Evolutionary conservation across 352 stramenopile genomes (phyloP), one percentile per base, ranked within the genome.

Genomic region (Pythium grandisporangium): DNA sequence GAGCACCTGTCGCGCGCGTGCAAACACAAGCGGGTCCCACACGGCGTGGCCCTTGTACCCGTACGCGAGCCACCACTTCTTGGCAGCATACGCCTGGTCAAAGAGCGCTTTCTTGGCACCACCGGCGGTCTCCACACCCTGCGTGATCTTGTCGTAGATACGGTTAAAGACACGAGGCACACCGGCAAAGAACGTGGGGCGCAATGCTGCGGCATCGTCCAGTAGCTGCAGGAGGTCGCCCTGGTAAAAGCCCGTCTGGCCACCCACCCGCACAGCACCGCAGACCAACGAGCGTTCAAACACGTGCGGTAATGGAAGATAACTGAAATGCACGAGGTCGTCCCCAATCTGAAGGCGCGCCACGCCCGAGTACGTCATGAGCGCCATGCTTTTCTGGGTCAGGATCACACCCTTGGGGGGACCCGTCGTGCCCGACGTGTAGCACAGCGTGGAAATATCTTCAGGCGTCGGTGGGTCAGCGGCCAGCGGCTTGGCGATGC

Each of bases 251-350:
- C 66, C 26, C 91, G 84, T 33, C 66, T 70, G 26, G 67, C 84
- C 48, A 77, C 93, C 35, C 58, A 81, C 34, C 56, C 66, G 57
- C 94, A 91, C 8, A 75, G 97, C 76, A 20, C 72, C 72, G 11
- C 61, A 75, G 2, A 93, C 78, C 17, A 97, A 69, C 2, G 83
- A 59, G 5, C 93, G 76, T 67, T 98, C 95, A 44, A 97, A 96
- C 25, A 98, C 93, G 60, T 98, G 95, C 0, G 93, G 72, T 16
- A 98, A 59, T n/a, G 94, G 95, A 22, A 98, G 63, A 62, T 98
- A 98, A 16, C 81, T 96, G 12, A 97, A 60, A 57, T 98, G 87
- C 20, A 94, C 65, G 61, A 97, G 91, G 17, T 54, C 64, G 11
- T 55, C 22, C 14, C 52, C 17, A 16, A 63, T 22, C 11, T 36